Conservation (phyloP, 768 basidiomycete genomes). For the Leccinum uliginosum region DNA sequence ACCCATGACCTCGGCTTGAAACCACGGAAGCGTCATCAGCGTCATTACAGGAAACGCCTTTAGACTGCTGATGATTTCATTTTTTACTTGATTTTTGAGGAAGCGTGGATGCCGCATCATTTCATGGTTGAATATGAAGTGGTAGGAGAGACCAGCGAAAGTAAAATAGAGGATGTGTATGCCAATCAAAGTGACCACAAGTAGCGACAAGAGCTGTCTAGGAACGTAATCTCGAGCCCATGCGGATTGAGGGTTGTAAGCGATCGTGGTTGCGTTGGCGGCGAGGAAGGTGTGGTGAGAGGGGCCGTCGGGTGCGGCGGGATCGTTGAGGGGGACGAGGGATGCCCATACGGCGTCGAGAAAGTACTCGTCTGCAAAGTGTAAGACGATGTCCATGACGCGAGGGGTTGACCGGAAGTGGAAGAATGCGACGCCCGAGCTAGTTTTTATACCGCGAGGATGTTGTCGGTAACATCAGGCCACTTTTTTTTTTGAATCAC, state of each 20-base stretch:
- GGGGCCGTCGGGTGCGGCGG: conserved; percentile 38
- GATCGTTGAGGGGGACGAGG: conserved; percentile 54
- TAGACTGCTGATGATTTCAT: conserved; percentile 74
- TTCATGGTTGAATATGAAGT: conserved; percentile 86
- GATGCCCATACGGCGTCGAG: conserved; percentile 80
- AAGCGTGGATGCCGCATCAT: conserved; percentile 96
- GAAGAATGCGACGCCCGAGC: background rate
- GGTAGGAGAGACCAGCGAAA: conserved; percentile 82
- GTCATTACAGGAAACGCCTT: conserved; percentile 81
- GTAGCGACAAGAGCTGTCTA: conserved; percentile 72
- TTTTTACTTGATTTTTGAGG: conserved; percentile 77
- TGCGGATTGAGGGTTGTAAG: conserved; percentile 49
- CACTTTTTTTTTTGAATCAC: conserved; percentile 29
- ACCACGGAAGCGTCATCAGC: conserved; percentile 87
- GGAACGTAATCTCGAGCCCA: conserved; percentile 84
- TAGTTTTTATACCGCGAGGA: conserved; percentile 20
- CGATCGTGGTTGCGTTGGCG: conserved; percentile 37
- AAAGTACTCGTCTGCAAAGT: conserved; percentile 61
- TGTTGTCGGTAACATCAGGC: conserved; percentile 22
- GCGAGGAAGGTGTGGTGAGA: conserved; percentile 17
- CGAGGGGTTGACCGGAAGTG: background rate
- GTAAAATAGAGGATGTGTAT: conserved; percentile 85
- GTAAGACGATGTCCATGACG: conserved; percentile 77
- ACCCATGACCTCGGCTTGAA: conserved; percentile 87
- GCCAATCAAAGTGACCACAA: conserved; percentile 69